Conservation (phyloP, 2,329 filamentous ascomycete species). For the Pyrenophora graminea region DNA sequence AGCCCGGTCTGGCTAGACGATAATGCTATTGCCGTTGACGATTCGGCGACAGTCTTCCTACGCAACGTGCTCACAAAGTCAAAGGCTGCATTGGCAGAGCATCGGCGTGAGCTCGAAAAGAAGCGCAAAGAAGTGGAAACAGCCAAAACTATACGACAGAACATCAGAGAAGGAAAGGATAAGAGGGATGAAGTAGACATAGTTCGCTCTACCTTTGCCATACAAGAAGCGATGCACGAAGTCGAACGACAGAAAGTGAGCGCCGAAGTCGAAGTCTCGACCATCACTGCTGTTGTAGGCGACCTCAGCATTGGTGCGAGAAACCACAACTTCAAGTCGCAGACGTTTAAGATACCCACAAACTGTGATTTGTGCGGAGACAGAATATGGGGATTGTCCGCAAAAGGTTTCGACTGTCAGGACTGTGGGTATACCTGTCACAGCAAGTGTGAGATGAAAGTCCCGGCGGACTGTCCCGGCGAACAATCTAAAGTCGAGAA, state of each 20-base stretch:
- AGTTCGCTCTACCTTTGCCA: slow-evolving; percentile 77
- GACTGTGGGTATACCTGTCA: slow-evolving; percentile 98
- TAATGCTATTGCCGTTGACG: slow-evolving; percentile 81
- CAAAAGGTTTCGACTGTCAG: slow-evolving; percentile 93
- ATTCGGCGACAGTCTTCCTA: slow-evolving; percentile 84
- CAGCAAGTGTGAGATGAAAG: slow-evolving; percentile 99
- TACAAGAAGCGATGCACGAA: slow-evolving; percentile 85
- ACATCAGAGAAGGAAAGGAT: slow-evolving; percentile 79
- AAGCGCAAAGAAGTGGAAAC: slow-evolving; percentile 84
- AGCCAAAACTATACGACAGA: slow-evolving; percentile 72
- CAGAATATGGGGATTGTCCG: slow-evolving; percentile 93
- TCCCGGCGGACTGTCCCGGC: slow-evolving; percentile 91
- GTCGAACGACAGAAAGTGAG: slow-evolving; percentile 82
- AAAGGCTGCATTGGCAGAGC: slow-evolving; percentile 78
- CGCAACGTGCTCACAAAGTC: slow-evolving; percentile 91
- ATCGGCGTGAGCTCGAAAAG: slow-evolving; percentile 81
- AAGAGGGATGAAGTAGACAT: slow-evolving; percentile 87
- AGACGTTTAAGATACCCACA: slow-evolving; percentile 98
- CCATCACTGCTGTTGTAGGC: slow-evolving; percentile 87
- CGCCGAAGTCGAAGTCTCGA: slow-evolving; percentile 89
- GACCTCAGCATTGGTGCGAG: slow-evolving; percentile 90
- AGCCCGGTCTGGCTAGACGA: slow-evolving; percentile 98
- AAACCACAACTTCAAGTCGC: slow-evolving; percentile 97
- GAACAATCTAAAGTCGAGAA: slow-evolving; percentile 92
- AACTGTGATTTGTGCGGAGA: slow-evolving; percentile 98